Evolutionary conservation across 2,329 filamentous ascomycete species (phyloP).

Genomic region (Aspergillus ruber): DNA sequence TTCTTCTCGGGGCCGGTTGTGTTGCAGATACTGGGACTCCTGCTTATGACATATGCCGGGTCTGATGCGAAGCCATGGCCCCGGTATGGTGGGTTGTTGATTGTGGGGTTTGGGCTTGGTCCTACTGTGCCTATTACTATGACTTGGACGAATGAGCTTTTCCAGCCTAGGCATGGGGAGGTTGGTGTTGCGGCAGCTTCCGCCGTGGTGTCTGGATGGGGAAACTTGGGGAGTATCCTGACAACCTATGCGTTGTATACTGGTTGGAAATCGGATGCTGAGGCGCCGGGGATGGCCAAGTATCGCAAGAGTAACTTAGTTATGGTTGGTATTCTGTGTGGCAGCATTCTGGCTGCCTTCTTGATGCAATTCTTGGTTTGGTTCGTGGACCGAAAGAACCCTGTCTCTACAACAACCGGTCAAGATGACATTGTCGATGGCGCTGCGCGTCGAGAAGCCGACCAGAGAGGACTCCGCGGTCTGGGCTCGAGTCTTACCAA

Average conservation of each 20-base stretch:
- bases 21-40: constrained; percentile 74
- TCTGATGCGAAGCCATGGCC: constrained; percentile 62
- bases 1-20: constrained; percentile 73
- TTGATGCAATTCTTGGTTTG: constrained; percentile 61
- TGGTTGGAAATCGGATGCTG: constrained; percentile 72
- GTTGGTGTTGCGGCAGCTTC: constrained; percentile 82
- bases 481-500: constrained; percentile 13
- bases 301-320: constrained; percentile 78
- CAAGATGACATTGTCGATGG: constrained; percentile 19
- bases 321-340: constrained; percentile 77
- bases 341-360: constrained; percentile 64
- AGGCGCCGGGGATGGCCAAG: constrained; percentile 56
- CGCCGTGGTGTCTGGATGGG: constrained; percentile 77
- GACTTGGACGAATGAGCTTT: constrained; percentile 88
- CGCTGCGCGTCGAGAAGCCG: constrained; percentile 29
- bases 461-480: constrained; percentile 32
- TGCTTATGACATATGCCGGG: constrained; percentile 69
- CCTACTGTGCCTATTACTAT: constrained; percentile 90
- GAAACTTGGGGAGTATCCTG: constrained; percentile 77
- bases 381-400: constrained; percentile 27
- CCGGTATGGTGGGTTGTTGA: constrained; percentile 78
- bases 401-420: constrained; percentile 4
- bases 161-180: constrained; percentile 82
- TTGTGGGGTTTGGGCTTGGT: constrained; percentile 84
- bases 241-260: constrained; percentile 87